Evolutionary conservation across 1,284 basidiomycete genomes (phyloP).

Genomic region (Trichosporon faecale): DNA sequence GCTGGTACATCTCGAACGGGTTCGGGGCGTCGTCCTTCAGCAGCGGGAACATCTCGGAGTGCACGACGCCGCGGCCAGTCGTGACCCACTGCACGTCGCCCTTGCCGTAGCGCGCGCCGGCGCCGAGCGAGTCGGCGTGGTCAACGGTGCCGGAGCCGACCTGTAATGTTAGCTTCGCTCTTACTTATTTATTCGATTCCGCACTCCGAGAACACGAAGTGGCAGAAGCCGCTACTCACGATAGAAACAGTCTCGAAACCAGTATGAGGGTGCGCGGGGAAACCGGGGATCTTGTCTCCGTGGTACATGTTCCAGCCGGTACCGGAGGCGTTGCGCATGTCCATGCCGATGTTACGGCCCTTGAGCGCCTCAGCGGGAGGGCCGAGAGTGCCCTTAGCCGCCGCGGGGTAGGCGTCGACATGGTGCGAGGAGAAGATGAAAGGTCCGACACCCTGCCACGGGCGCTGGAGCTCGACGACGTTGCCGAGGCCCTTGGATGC

Average conservation of each 20-base stretch:
- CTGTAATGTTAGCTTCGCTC: neutral
- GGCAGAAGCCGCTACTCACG: too few species aligned
- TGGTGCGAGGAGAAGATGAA: slow-evolving; percentile 23
- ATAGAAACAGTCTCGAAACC: slow-evolving; percentile 22
- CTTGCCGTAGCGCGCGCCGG: slow-evolving; percentile 19
- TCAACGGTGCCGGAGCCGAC: slow-evolving; percentile 17
- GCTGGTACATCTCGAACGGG: slow-evolving; percentile 23
- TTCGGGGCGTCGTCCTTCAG: slow-evolving; percentile 15
- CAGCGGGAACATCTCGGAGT: slow-evolving; percentile 26
- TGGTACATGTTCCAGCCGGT: slow-evolving; percentile 26
- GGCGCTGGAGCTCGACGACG: neutral
- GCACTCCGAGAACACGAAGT: too few species aligned
- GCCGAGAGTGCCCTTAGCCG: slow-evolving; percentile 10
- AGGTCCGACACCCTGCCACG: slow-evolving; percentile 18
- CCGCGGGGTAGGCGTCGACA: slow-evolving; percentile 18
- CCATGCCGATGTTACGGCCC: slow-evolving; percentile 19
- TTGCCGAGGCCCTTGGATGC: slow-evolving; percentile 11
- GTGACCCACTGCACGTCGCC: slow-evolving; percentile 30
- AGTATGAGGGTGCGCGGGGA: slow-evolving; percentile 23
- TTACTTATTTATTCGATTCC: too few species aligned
- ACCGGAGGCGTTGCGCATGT: slow-evolving; percentile 12
- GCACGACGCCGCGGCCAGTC: slow-evolving; percentile 20
- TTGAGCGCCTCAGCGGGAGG: slow-evolving; percentile 13
- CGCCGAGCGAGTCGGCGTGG: slow-evolving; percentile 23
- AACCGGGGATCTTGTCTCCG: slow-evolving; percentile 18